Percentiles rank a stretch among this genome's conserved stretches.
Conservation (phyloP, 2,329 filamentous ascomycete genomes). For the Calycina herbarum region DNA sequence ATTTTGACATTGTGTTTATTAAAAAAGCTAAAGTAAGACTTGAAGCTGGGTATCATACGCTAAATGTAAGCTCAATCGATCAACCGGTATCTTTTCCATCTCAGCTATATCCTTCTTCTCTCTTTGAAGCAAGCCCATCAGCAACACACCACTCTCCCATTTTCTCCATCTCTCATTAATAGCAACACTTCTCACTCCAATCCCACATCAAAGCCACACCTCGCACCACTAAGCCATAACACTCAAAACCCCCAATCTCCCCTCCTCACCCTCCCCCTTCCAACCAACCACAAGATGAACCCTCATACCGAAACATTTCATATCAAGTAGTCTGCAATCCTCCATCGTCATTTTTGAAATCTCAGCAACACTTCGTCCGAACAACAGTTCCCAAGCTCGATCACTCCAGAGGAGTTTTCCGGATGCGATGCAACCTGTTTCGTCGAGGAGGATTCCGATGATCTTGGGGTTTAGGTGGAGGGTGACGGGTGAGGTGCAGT, state of each 20-base stretch:
- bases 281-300: constrained; percentile 58
- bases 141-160: not conserved
- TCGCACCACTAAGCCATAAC: constrained; percentile 26
- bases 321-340: constrained; percentile 50
- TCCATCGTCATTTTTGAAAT: constrained; percentile 41
- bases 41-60: not conserved
- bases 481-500: constrained; percentile 37
- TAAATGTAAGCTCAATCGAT: not conserved
- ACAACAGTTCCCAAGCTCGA: constrained; percentile 52
- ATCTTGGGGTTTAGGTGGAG: constrained; percentile 45
- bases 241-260: constrained; percentile 44
- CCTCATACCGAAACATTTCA: constrained; percentile 51
- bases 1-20: not conserved
- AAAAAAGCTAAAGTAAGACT: not conserved
- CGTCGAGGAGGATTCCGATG: constrained; percentile 48
- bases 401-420: constrained; percentile 56
- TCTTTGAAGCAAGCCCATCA: not conserved
- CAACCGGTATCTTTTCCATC: not conserved
- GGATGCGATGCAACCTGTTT: constrained; percentile 53
- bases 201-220: not conserved
- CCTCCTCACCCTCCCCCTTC: constrained; percentile 39
- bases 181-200: not conserved
- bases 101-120: not conserved
- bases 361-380: constrained; percentile 46
- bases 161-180: not conserved